Evolutionary conservation across 2,329 filamentous ascomycete species (phyloP).

Genomic region (Cercospora brassicicola): DNA sequence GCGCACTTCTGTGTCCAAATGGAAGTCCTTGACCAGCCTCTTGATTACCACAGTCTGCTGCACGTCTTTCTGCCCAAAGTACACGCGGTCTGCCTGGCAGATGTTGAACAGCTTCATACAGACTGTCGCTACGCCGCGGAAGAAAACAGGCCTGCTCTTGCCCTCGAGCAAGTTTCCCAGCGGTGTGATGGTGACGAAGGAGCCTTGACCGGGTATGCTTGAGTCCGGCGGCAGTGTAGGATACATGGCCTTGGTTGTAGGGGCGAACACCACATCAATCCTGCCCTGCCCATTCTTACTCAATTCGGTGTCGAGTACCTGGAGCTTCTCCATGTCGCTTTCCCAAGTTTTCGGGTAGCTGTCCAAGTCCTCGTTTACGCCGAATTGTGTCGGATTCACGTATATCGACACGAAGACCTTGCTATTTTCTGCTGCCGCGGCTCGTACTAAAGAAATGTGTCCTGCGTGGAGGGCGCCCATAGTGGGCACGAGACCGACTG

Average conservation of each 20-base stretch:
- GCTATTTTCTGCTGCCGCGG: slow-evolving; percentile 79
- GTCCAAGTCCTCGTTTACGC: slow-evolving; percentile 78
- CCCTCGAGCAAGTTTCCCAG: slow-evolving; percentile 81
- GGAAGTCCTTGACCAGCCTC: slow-evolving; percentile 83
- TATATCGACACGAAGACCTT: slow-evolving; percentile 89
- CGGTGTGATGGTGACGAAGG: slow-evolving; percentile 88
- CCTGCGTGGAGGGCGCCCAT: slow-evolving; percentile 97
- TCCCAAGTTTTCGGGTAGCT: slow-evolving; percentile 92
- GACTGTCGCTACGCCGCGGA: slow-evolving; percentile 91
- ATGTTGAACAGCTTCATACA: slow-evolving; percentile 94
- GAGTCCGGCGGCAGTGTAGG: slow-evolving; percentile 73
- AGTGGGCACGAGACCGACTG: slow-evolving; percentile 86
- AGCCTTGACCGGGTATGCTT: slow-evolving; percentile 73
- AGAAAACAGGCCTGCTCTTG: slow-evolving; percentile 84
- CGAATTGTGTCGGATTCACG: slow-evolving; percentile 96
- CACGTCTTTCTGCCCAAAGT: slow-evolving; percentile 97
- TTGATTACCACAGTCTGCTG: slow-evolving; percentile 92
- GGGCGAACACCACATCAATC: slow-evolving; percentile 82
- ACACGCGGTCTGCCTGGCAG: slow-evolving; percentile 72
- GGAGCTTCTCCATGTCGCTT: slow-evolving; percentile 67
- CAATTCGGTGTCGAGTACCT: slow-evolving; percentile 70
- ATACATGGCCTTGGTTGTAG: slow-evolving; percentile 81
- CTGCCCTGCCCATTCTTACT: slow-evolving; percentile 57
- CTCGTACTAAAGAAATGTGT: slow-evolving; percentile 80
- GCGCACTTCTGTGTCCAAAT: slow-evolving; percentile 71